Base-by-base conservation (phyloP, 306 rosid species). In the Psophocarpus tetragonolobus region DNA sequence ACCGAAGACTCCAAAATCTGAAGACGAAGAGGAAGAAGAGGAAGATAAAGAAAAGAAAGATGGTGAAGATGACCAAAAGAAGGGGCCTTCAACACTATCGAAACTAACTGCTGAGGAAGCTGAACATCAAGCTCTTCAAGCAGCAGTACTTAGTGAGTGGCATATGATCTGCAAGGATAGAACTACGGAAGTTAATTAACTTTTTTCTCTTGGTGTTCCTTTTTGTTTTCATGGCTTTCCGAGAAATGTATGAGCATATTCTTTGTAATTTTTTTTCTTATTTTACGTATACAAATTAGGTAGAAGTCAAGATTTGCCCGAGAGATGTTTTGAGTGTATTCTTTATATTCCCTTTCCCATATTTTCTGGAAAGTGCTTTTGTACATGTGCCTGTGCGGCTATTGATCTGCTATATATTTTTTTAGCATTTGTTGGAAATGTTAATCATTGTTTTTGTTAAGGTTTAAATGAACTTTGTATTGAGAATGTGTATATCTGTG, bases 91-190 rank as follows among this genome's bases (percentile, higher is more conserved):
- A 74, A 96, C 99, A 11, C 68, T 96, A 47, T 90, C 97, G 0
- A 96, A 96, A 77, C 80, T 96, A 78, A 92, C 92, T 36, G 98
- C 99, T 21, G 99, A 91, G 83, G 98, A 96, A 81, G 99, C 88
- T 13, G 98, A 96, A 81, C 99, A 96, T 84, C 94, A 91, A 48
- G 97, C 99, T 71, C 99, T 96, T 86, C 99, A 96, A 83, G 92
- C 97, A 18, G 94, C 99, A 38, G 99, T 96, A 60, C 93, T 96
- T 15, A 96, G 92, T 68, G 99, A 96, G 81, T 96, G 99, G 98
- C 92, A 96, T 85, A 85, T 88, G 70, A 75, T 96, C 73, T 90
- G 92, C 81, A 96, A 96, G 85, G 99, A 92, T 77, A 86, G 96
- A 85, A 86, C 79, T 71, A 84, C 88, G 62, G 91, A 91, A 86